phyloP scores from a whole-genome alignment of 257 asterid genomes.

The Solanum pinnatisectum region DNA sequence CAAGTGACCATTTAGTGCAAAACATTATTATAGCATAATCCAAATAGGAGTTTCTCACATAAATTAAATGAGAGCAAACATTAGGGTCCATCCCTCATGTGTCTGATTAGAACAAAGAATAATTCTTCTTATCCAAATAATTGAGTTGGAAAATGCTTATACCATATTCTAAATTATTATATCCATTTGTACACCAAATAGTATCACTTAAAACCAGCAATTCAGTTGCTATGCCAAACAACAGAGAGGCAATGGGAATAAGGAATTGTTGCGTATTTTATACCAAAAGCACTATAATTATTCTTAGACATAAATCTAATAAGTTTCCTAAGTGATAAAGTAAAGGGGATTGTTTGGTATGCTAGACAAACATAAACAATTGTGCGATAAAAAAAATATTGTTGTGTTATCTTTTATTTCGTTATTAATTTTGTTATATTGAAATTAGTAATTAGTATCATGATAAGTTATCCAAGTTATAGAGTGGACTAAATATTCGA shows the following conservation, averaged over 20 bases:
- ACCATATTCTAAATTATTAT: neutral
- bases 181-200: neutral
- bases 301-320: neutral
- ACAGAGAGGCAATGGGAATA: neutral
- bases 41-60: neutral
- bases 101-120: neutral
- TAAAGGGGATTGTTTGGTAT: neutral
- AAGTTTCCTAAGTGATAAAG: neutral
- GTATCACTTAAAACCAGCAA: neutral
- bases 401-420: neutral
- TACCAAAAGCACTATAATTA: neutral
- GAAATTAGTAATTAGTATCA: neutral
- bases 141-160: neutral
- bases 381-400: neutral
- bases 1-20: neutral
- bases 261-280: neutral
- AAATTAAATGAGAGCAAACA: neutral
- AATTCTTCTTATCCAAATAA: constrained; percentile 1
- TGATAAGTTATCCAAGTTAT: neutral
- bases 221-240: neutral
- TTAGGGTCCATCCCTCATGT: neutral
- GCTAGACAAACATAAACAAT: neutral
- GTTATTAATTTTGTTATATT: neutral
- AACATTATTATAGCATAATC: neutral
- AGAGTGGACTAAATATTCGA: no score